Evolutionary conservation across 495 filamentous ascomycete species (phyloP), one percentile per base, ranked within the genome.

Genomic region (Daldinia bambusicola): DNA sequence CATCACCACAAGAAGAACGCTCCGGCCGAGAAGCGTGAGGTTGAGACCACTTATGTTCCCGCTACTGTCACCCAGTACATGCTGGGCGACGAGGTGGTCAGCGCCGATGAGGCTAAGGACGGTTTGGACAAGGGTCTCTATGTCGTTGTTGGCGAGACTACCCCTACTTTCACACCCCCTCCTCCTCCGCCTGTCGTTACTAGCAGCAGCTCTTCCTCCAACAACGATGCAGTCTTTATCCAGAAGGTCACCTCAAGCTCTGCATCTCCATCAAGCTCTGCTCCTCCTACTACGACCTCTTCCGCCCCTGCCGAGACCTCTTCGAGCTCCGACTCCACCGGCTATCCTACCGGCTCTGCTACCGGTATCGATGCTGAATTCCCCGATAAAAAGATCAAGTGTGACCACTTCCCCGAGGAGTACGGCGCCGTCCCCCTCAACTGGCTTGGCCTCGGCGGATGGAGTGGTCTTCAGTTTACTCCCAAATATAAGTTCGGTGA

Each of bases 381-480:
- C 86, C 93, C 92, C 10, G 88, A 90, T 80, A 93, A 92, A 56
- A 81, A 90, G 70, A 61, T 94, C 36, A 80, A 84, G 68, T 99
- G 95, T 80, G 74, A 76, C 55, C 75, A 81, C 0, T 95, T 98
- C 83, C 96, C 96, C 26, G 89, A 89, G 10, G 84, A 88, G 0
- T 98, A 97, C 74, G 95, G 95, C 75, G 90, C 96, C 1, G 74
- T 97, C 20, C 43, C 86, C 60, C 80, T 96, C 22, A 72, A 84
- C 50, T 97, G 91, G 85, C 81, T 91, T 6, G 84, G 84, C 22
- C 81, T 92, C 13, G 86, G 84, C 58, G 93, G 93, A 64, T 99
- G 89, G 90, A 89, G 88, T 63, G 93, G 94, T 78, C 84, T 98
- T 70, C 92, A 95, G 79, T 74, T 73, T 43, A 74, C 81, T n/a